Evolutionary conservation across 306 rosid genomes (phyloP).

Genomic region (Lotus japonicus): DNA sequence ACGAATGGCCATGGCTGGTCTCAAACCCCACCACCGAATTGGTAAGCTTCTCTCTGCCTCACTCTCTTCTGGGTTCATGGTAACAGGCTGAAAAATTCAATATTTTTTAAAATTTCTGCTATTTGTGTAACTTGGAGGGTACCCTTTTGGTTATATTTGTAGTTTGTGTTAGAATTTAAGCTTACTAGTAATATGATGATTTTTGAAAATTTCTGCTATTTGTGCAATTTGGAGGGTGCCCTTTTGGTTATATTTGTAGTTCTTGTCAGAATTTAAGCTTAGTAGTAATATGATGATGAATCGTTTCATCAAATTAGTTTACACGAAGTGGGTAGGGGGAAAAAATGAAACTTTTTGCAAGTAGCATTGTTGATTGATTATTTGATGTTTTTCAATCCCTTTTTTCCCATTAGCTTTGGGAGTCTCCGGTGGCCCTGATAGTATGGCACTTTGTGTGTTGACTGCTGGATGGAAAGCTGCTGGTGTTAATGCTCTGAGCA

Average conservation of each 20-base stretch:
- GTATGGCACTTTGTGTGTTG: slow-evolving; percentile 78
- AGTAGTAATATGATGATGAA: background rate
- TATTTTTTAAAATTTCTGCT: background rate
- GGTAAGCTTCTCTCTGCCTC: slow-evolving; percentile 35
- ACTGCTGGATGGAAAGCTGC: slow-evolving; percentile 68
- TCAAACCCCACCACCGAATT: slow-evolving; percentile 73
- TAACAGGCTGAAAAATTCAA: background rate
- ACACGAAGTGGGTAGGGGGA: background rate
- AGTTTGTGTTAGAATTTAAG: background rate
- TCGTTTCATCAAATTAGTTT: background rate
- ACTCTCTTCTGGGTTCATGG: background rate
- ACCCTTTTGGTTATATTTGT: slow-evolving; percentile 4
- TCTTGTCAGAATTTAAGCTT: background rate
- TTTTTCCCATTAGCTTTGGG: slow-evolving; percentile 58
- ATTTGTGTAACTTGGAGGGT: background rate
- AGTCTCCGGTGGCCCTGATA: slow-evolving; percentile 99
- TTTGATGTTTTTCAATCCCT: slow-evolving; percentile 12
- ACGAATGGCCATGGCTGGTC: slow-evolving; percentile 90
- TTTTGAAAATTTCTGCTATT: background rate
- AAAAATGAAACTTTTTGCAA: background rate
- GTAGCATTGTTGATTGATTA: background rate
- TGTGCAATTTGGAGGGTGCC: slow-evolving; percentile 1
- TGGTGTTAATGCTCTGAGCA: slow-evolving; percentile 31
- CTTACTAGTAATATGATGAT: background rate
- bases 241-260: background rate